Base-by-base conservation (phyloP, 1,284 basidiomycete genomes). In the Ceratobasidium sp. region DNA sequence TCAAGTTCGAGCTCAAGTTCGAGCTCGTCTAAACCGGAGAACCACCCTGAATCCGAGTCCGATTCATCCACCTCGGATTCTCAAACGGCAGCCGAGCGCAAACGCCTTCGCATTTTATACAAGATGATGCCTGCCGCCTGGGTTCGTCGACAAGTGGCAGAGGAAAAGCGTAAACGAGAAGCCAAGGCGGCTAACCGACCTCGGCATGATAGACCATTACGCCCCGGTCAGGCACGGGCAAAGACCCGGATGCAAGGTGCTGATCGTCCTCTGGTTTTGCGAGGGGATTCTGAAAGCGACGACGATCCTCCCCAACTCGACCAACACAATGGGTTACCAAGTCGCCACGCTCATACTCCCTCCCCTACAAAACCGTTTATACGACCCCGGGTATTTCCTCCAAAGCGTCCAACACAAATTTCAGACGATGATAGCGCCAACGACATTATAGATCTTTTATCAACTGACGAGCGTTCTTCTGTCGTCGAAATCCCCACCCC, bases 51-150 rank as follows among this genome's bases (percentile, higher is more conserved):
- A 14, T 12, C 41, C 14, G 45, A 45, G 10, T 65, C 62, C 8
- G 45, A 46, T n/a, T 5, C 67, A n/a, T 58, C 67, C 21, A 59
- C 43, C 55, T 50, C 67, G 18, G 55, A 21, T 23, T 59, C 46
- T 14, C 9, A 41, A 6, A 52, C 55, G 18, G 57, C 67, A 50
- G 28, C 57, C 2, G 67, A 71, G 30, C 67, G 67, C 34, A 59
- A 71, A 48, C 26, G 67, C 14, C 21, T 71, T 18, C 67, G 67
- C 23, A 71, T 71, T 32, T 34, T 71, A 21, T 32, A 50, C 21
- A 41, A 55, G 30, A 71, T 71, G 67, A 71, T 71, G 67, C 67
- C 67, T 5, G 67, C 67, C 9, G 67, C 67, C 21, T 71, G 67
- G 67, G 55, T 71, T 3, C 67, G 67, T 1, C 23, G 67, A 14